Conservation (phyloP, 2,329 filamentous ascomycete genomes). For the Zymoseptoria ardabiliae region DNA sequence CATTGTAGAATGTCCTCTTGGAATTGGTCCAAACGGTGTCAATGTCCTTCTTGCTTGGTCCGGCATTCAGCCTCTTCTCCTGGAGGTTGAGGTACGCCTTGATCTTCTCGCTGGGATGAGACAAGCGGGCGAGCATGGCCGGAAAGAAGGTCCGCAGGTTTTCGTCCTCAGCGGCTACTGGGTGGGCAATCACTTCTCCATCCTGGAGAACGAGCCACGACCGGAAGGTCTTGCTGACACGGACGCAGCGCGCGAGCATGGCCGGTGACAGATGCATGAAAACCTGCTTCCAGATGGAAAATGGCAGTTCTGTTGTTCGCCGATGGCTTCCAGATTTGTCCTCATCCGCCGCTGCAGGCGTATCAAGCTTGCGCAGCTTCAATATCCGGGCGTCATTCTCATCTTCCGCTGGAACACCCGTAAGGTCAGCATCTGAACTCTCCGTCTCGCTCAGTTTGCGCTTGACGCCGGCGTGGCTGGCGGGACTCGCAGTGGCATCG, state of each 20-base stretch:
- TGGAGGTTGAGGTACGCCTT: constrained; percentile 8
- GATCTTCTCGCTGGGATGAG: background rate
- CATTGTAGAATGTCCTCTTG: constrained; percentile 56
- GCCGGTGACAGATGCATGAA: constrained; percentile 27
- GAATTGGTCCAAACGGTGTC: constrained; percentile 65
- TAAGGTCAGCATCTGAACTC: constrained; percentile 3
- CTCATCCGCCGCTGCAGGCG: background rate
- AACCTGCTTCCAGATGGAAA: constrained; percentile 28
- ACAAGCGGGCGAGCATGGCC: background rate
- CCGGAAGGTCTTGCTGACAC: constrained; percentile 26
- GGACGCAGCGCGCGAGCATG: constrained; percentile 27
- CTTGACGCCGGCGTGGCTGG: constrained; percentile 20
- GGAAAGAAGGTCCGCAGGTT: background rate
- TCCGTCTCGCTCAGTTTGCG: constrained; percentile 22
- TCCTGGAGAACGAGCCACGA: background rate
- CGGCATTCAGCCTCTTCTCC: constrained; percentile 11
- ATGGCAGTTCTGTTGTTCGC: constrained; percentile 9
- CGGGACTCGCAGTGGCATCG: constrained; percentile 3
- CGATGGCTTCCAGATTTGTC: background rate
- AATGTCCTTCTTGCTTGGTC: constrained; percentile 37
- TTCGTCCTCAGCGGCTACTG: background rate
- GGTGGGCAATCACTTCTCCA: background rate
- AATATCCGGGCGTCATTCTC: constrained; percentile 18
- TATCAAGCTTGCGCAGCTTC: constrained; percentile 8
- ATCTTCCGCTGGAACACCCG: constrained; percentile 1